Conservation (phyloP, 2,329 filamentous ascomycete genomes). For the Penicillium paneum region DNA sequence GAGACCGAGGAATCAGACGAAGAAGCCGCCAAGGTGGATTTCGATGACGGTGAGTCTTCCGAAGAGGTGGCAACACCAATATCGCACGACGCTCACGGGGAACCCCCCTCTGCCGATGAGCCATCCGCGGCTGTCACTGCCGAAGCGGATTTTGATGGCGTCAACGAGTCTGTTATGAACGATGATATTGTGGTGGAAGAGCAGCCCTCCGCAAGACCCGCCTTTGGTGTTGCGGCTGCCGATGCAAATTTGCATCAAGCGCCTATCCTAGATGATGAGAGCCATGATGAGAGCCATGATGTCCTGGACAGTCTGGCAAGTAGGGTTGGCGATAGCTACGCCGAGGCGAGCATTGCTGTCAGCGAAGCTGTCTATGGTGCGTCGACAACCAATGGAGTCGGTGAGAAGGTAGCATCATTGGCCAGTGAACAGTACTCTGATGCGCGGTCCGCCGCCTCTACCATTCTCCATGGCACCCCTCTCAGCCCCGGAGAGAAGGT, state of each 20-base stretch:
- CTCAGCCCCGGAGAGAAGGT: conserved; percentile 45
- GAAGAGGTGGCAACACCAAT: neutral
- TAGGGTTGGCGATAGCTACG: conserved; percentile 52
- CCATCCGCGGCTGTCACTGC: neutral
- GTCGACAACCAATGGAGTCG: conserved; percentile 45
- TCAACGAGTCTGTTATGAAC: conserved; percentile 4
- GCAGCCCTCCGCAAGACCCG: conserved; percentile 33
- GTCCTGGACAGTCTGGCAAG: conserved; percentile 51
- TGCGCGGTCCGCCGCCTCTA: conserved; percentile 57
- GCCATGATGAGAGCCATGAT: conserved; percentile 45
- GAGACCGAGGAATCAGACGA: conserved; percentile 15
- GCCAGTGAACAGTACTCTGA: conserved; percentile 57
- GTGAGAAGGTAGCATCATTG: conserved; percentile 52
- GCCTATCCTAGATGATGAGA: conserved; percentile 45
- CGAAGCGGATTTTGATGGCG: neutral
- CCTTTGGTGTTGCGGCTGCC: conserved; percentile 23
- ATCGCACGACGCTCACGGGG: conserved; percentile 6
- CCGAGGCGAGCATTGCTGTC: conserved; percentile 51
- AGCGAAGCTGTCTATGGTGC: conserved; percentile 54
- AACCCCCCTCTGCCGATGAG: neutral
- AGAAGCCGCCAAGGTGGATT: conserved; percentile 6
- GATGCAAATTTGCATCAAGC: conserved; percentile 15
- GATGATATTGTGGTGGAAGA: conserved; percentile 48
- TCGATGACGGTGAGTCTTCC: conserved; percentile 4
- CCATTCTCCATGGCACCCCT: conserved; percentile 52